Evolutionary conservation across 768 basidiomycete species (phyloP).

Genomic region (Collybiopsis confluens): DNA sequence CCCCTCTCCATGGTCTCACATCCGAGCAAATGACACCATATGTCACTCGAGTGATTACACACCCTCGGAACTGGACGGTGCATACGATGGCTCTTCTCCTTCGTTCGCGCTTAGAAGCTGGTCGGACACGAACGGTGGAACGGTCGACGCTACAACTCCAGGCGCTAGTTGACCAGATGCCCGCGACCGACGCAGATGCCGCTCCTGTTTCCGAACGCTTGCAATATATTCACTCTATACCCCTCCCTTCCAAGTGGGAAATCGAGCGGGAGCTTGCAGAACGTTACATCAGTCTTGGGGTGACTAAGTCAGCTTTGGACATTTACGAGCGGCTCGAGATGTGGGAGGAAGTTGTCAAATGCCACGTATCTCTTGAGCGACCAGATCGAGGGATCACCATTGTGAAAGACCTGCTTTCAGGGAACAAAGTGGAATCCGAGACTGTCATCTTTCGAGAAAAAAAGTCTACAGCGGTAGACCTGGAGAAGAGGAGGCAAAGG

Average conservation of each 20-base stretch:
- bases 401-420: constrained; percentile 82
- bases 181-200: constrained; percentile 64
- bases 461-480: constrained; percentile 33
- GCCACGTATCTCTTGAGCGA: constrained; percentile 78
- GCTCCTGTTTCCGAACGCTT: constrained; percentile 63
- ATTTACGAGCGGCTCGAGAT: constrained; percentile 94
- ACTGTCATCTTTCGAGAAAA: constrained; percentile 61
- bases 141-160: constrained; percentile 90
- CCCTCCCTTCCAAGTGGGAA: constrained; percentile 88
- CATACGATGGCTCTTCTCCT: constrained; percentile 96
- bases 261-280: constrained; percentile 87
- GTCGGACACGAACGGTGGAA: constrained; percentile 89
- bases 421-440: constrained; percentile 80
- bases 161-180: constrained; percentile 96
- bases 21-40: constrained; percentile 91
- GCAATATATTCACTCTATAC: constrained; percentile 73
- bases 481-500: constrained; percentile 22
- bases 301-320: constrained; percentile 84
- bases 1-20: constrained; percentile 87
- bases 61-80: constrained; percentile 92
- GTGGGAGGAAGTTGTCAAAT: constrained; percentile 96
- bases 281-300: constrained; percentile 81
- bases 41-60: constrained; percentile 81
- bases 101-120: constrained; percentile 85
- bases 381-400: constrained; percentile 75